Conservation (phyloP, 148 eudicot genomes). For the Nyssa sinensis region DNA sequence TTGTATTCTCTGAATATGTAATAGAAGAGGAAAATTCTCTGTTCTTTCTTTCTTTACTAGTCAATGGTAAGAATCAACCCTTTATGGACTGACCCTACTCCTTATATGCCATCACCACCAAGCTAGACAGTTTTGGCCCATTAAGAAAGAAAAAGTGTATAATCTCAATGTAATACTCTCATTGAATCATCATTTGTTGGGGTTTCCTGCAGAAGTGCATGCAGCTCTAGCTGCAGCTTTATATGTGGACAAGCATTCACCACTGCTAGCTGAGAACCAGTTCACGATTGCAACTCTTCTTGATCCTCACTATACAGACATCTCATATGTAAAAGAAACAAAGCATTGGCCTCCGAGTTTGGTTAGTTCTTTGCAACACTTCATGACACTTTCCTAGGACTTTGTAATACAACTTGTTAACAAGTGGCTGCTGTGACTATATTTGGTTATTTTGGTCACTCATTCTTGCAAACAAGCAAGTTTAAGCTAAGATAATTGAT, state of each 20-base stretch:
- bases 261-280: conserved; percentile 36
- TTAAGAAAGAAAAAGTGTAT: not conserved
- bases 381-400: conserved; percentile 31
- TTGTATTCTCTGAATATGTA: not conserved
- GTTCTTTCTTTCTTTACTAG: not conserved
- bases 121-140: not conserved
- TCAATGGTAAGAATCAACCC: not conserved
- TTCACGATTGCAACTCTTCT: conserved; percentile 42
- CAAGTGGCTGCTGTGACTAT: not conserved
- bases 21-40: not conserved
- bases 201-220: conserved; percentile 30
- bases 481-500: not conserved
- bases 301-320: conserved; percentile 35
- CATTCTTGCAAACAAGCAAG: not conserved
- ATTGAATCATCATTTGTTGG: not conserved
- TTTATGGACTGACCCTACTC: not conserved
- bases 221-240: conserved; percentile 41
- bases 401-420: not conserved
- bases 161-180: not conserved
- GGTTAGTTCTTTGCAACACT: conserved; percentile 29
- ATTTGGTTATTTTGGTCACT: not conserved
- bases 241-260: conserved; percentile 33
- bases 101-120: not conserved
- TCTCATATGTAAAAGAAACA: conserved; percentile 30
- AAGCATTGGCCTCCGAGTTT: conserved; percentile 44